phyloP scores from a whole-genome alignment of 371 early-diverging fungal species.

The Mucor racemosus region DNA sequence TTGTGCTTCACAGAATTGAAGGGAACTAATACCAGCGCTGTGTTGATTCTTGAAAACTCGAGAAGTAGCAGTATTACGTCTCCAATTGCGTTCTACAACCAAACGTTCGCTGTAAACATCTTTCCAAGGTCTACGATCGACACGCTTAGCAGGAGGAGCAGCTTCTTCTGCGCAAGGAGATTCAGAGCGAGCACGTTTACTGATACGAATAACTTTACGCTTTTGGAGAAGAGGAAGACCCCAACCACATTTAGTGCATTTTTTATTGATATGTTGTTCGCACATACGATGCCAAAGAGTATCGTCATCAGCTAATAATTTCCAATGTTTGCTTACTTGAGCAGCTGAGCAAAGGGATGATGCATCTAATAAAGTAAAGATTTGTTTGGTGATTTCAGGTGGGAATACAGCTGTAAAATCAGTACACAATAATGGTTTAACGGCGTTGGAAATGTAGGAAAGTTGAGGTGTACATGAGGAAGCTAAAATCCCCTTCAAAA shows the following conservation, averaged over 20 bases:
- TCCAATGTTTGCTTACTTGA: slow-evolving; percentile 84
- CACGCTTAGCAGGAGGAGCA: slow-evolving; percentile 25
- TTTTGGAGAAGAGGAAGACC: slow-evolving; percentile 80
- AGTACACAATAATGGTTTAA: slow-evolving; percentile 50
- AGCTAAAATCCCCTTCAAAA: slow-evolving; percentile 61
- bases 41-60: slow-evolving; percentile 62
- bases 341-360: slow-evolving; percentile 89
- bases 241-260: slow-evolving; percentile 96
- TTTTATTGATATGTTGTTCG: slow-evolving; percentile 94
- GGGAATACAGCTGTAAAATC: slow-evolving; percentile 82
- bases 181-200: slow-evolving; percentile 21
- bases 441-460: slow-evolving; percentile 39
- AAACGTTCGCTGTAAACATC: slow-evolving; percentile 82
- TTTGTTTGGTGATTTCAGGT: slow-evolving; percentile 77
- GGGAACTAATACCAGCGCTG: slow-evolving; percentile 76
- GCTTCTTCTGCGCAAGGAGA: neutral
- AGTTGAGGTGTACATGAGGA: slow-evolving; percentile 64
- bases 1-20: slow-evolving; percentile 80
- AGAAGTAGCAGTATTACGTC: slow-evolving; percentile 63
- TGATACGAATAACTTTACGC: slow-evolving; percentile 32
- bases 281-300: slow-evolving; percentile 95
- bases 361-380: slow-evolving; percentile 89
- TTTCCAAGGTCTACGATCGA: slow-evolving; percentile 73
- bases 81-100: slow-evolving; percentile 84
- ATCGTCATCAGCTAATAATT: slow-evolving; percentile 84